These are phyloP conservation scores for Trichomonas tenax DNA, from an alignment of 208 protist genomes.

Conservation along the genomic window DNA sequence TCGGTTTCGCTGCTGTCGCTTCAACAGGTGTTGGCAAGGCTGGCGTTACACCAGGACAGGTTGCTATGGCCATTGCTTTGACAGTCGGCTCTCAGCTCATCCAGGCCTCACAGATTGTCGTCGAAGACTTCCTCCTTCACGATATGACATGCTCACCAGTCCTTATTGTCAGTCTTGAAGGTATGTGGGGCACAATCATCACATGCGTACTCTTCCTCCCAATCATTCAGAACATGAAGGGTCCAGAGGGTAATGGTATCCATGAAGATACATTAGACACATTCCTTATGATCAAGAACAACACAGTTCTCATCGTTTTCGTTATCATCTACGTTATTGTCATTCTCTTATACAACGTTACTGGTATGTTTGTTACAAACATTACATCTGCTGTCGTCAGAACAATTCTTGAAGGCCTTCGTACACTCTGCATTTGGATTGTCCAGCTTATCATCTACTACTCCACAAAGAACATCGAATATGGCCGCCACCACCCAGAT, in stretches of 20 bases:
- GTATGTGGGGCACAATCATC: conserved; percentile 7
- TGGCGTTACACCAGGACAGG: not conserved
- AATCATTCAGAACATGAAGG: not conserved
- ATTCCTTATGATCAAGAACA: not conserved
- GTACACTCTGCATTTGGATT: not conserved
- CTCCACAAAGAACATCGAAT: not conserved
- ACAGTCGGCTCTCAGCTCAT: not conserved
- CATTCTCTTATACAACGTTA: not conserved
- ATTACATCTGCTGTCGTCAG: conserved; percentile 8
- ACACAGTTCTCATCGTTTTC: not conserved
- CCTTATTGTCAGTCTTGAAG: conserved; percentile 18
- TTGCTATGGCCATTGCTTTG: not conserved
- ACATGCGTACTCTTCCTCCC: not conserved
- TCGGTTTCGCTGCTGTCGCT: not conserved
- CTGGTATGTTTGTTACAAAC: not conserved
- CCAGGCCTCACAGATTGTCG: conserved; percentile 7
- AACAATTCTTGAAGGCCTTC: conserved; percentile 7
- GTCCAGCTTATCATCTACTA: not conserved
- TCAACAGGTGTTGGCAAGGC: conserved; percentile 3
- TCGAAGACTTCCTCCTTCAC: conserved; percentile 7
- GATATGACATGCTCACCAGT: conserved; percentile 2
- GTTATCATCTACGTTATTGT: not conserved
- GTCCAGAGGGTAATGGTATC: not conserved
- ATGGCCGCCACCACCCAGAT: not conserved
- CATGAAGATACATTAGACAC: conserved; percentile 6